Base-by-base conservation (phyloP, 768 basidiomycete genomes). In the Tulasnella sp. region DNA sequence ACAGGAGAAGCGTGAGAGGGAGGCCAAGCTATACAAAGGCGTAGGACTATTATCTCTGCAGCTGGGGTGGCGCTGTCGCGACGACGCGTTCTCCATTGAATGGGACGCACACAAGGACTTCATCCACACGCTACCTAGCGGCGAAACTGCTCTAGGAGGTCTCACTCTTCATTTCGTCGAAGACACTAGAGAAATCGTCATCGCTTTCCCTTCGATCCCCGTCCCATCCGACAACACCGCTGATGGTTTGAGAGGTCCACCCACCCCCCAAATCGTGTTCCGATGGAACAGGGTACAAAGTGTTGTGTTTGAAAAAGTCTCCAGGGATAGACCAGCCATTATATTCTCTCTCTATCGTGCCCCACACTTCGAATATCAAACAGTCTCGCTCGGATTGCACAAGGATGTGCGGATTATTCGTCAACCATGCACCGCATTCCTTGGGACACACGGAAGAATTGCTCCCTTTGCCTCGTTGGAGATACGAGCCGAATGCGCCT, bases 21-120 rank as follows among this genome's bases (percentile, higher is more conserved):
- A n/a, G 21, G 19, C 4, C n/a, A 19, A 17, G 30, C 21, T 55
- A 4, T 19, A 41, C 30, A 3, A 30, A 38, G 41, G 24, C 7
- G 41, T 55, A 10, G 34, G 11, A 17, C 9, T 55, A 26, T 38
- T 4, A n/a, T 43, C 32, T 41, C n/a, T 63, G 8, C 48, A 61
- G 49, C 62, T 63, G 21, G 62, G 62, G 19, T 63, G 62, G 62
- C n/a, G 24, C 15, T 62, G 55, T 48, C 45, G 62, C 15, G 62
- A 63, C 44, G n/a, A 34, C 4, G 42, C 24, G 17, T 62, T 51
- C 51, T 63, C 61, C 23, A 15, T 34, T 23, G 62, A 63, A 43
- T 63, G 62, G 62, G 44, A 55, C 24, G 58, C 4, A 3, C 17
- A 41, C 34, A 38, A 38, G 34, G 34, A 38, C 34, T 38, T 38